Percentiles rank a stretch among this genome's conserved stretches.
Evolutionary conservation across 208 protist genomes (phyloP).

Genomic region (Kentomonas sorsogonicus): DNA sequence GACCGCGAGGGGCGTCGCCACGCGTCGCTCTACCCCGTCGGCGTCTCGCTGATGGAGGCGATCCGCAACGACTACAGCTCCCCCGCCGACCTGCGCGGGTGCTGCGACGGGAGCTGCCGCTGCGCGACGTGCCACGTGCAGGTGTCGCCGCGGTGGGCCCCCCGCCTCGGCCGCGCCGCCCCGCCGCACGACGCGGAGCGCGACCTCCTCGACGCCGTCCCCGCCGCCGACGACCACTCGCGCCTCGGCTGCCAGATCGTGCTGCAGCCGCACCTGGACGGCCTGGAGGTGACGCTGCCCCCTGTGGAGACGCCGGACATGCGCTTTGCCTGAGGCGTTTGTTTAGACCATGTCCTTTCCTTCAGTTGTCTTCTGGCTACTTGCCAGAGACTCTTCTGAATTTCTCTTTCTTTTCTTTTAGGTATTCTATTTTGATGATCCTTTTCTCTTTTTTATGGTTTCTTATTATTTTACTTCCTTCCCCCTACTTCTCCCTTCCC

Average conservation of each 20-base stretch:
- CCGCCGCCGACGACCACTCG: constrained; percentile 26
- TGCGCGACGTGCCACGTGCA: constrained; percentile 94
- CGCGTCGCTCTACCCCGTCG: constrained; percentile 23
- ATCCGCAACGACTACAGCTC: constrained; percentile 67
- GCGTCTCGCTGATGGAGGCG: constrained; percentile 82
- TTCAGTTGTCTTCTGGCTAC: no score
- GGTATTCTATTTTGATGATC: no score
- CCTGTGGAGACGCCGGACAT: no score
- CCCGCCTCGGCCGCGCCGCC: no score
- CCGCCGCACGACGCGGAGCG: constrained; percentile 74
- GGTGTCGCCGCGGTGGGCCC: constrained; percentile 28
- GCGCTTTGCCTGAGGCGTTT: no score
- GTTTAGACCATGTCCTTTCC: no score
- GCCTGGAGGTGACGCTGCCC: constrained; percentile 23
- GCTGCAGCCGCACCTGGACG: constrained; percentile 30
- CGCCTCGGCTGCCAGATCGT: constrained; percentile 58
- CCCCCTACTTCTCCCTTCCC: no score
- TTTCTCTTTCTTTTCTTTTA: no score
- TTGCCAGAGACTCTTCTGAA: no score
- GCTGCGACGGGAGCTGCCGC: constrained; percentile 84
- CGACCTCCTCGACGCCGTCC: constrained; percentile 46
- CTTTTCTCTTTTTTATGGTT: no score
- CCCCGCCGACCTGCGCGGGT: constrained; percentile 42
- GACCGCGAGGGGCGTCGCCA: background rate
- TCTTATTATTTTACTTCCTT: no score